Evolutionary conservation across 1,284 basidiomycete species (phyloP), one percentile per base, ranked within the genome.

Genomic region (Apiotrichum siamense): DNA sequence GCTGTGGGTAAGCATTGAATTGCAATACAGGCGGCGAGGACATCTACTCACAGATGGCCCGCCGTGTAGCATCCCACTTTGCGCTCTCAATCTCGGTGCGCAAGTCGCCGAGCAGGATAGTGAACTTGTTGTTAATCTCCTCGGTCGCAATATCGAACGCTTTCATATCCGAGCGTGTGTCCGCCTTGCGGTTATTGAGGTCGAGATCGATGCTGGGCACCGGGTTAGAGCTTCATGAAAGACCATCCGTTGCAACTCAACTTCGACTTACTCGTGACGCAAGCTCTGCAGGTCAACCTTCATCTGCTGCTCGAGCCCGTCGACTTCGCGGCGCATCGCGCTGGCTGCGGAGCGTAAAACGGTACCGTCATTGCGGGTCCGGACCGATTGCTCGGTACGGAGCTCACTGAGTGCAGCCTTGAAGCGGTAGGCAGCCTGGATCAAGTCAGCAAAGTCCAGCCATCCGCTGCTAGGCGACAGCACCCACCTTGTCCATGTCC

Each of bases 371-470:
- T 90, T 94, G 50, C 88, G 82, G 3, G 87, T 85, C 50, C 83
- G 82, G 58, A 92, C 82, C 10, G 85, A 84, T 36, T 90, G 81
- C 65, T 97, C 94, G 5, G 89, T 87, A 17, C 91, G 82, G 37
- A 97, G 77, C 71, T 98, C 92, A 0, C 88, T 87, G 24, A 98
- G 73, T 0, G 94, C 96, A 11, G 96, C 94, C 47, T 85, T 83
- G 74, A 97, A 97, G 24, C 97, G 79, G 71, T 99, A 99, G 12
- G 91, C 90, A 83, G 94, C 87, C 90, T 94, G 60, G 3, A n/a
- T 25, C 26, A 27, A 20, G 23, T 20, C n/a, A 27, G 24, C 45
- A 23, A 12, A 27, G 18, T 7, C 27, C 12, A 35, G 26, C 6
- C 24, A 6, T 17, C 7, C 3, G n/a, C 20, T 5, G 29, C 18